Base-by-base conservation (phyloP, 306 rosid genomes). In the Cercis canadensis region DNA sequence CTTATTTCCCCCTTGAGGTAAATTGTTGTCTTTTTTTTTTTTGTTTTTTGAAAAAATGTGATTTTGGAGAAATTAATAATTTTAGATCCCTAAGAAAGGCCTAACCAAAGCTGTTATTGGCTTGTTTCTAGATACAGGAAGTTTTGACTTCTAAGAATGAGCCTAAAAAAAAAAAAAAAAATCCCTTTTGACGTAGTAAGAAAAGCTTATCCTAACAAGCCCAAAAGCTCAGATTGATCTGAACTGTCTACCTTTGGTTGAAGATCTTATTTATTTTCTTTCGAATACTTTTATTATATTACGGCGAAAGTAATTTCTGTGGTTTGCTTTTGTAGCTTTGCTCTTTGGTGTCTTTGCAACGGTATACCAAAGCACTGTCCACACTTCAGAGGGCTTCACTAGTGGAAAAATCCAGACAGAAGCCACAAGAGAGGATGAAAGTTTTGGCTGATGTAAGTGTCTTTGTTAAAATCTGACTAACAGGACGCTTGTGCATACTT, bases 351-450 rank as follows among this genome's bases (percentile, higher is more conserved):
- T 81, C 99, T 0, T 52, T 94, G 62, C 96, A 94, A 86, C 92
- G 99, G 0, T 95, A 91, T 71, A 95, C 97, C 4, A 95, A 95
- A 74, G 76, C 97, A 3, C 59, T 95, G 53, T 76, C 99, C 41
- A 83, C 92, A 0, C 81, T 87, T 34, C 97, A 95, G 80, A 86
- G 99, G 76, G 78, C 97, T 34, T 89, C 99, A 0, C 70, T 95
- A 40, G 97, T 95, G 39, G 99, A 95, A 69, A 95, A 91, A 74
- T 91, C 97, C 0, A 82, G 99, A 78, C 96, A 91, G 84, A 95
- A 95, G 79, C 99, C 99, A 0, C 92, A 89, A 7, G 99, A 91
- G 77, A 77, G 99, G 78, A 95, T 95, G 99, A 80, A 59, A 60
- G 78, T 89, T 55, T 81, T 95, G 79, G 57, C 96, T 24, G 92